Evolutionary conservation across 139 green algal genomes (phyloP).

Genomic region (Coccomyxa sp.): DNA sequence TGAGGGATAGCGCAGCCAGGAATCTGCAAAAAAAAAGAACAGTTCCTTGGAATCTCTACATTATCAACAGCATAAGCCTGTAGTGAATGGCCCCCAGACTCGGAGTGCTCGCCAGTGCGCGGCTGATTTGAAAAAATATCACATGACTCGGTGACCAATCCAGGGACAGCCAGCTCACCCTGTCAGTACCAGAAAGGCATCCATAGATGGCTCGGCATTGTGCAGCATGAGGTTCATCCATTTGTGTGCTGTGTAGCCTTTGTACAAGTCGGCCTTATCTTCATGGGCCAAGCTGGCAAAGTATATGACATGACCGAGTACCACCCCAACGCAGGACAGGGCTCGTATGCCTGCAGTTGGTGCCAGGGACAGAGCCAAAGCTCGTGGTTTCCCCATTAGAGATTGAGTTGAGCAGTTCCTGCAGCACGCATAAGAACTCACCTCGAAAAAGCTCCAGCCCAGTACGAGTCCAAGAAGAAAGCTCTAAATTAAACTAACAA

Average conservation of each 20-base stretch:
- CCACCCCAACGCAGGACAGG: neutral
- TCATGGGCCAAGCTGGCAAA: neutral
- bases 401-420: no score
- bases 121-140: neutral
- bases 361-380: no score
- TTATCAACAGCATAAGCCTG: neutral
- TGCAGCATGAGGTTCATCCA: neutral
- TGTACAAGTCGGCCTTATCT: neutral
- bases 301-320: neutral
- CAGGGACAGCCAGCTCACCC: neutral
- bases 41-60: neutral
- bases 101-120: neutral
- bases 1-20: neutral
- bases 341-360: neutral
- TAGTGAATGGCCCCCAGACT: no score
- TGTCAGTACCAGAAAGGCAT: neutral
- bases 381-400: no score
- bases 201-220: neutral
- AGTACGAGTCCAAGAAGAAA: no score
- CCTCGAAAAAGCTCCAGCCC: no score
- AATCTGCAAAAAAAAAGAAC: neutral
- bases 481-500: no score
- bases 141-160: neutral
- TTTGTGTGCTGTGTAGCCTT: neutral
- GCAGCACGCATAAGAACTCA: no score